Evolutionary conservation across 345 rosid species (phyloP).

Genomic region (Pistacia atlantica): DNA sequence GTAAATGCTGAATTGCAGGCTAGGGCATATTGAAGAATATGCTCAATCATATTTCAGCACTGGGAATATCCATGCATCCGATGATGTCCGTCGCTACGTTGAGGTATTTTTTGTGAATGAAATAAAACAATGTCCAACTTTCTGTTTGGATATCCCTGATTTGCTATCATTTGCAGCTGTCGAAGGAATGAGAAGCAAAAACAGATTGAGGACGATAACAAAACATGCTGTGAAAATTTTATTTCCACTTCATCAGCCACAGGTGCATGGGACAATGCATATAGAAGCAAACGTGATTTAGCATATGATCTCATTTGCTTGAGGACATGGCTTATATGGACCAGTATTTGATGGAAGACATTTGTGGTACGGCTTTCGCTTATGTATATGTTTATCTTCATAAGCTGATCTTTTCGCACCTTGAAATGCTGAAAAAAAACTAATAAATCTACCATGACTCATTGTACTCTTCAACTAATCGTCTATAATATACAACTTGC

Average conservation of each 20-base stretch:
- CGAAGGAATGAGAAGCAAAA: slow-evolving; percentile 16
- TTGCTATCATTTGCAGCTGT: slow-evolving; percentile 24
- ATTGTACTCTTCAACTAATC: no score
- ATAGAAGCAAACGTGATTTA: no score
- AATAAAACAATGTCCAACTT: not conserved
- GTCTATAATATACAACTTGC: no score
- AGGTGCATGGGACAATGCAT: not conserved
- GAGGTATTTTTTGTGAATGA: slow-evolving; percentile 27
- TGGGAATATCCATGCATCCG: slow-evolving; percentile 69
- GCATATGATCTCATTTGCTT: no score
- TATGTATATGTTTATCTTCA: not conserved
- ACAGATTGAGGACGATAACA: slow-evolving; percentile 7
- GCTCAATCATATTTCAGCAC: slow-evolving; percentile 75
- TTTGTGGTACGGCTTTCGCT: not conserved
- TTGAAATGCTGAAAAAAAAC: not conserved
- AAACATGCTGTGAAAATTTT: not conserved
- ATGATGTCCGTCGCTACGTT: slow-evolving; percentile 25
- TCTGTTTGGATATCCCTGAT: not conserved
- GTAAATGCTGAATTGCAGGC: slow-evolving; percentile 45
- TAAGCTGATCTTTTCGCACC: not conserved
- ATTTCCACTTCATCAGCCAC: not conserved
- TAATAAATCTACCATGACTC: no score
- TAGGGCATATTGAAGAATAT: slow-evolving; percentile 75
- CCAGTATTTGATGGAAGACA: not conserved
- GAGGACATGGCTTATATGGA: not conserved